Base-by-base conservation (phyloP, 257 asterid species). In the Ehretia macrophylla region DNA sequence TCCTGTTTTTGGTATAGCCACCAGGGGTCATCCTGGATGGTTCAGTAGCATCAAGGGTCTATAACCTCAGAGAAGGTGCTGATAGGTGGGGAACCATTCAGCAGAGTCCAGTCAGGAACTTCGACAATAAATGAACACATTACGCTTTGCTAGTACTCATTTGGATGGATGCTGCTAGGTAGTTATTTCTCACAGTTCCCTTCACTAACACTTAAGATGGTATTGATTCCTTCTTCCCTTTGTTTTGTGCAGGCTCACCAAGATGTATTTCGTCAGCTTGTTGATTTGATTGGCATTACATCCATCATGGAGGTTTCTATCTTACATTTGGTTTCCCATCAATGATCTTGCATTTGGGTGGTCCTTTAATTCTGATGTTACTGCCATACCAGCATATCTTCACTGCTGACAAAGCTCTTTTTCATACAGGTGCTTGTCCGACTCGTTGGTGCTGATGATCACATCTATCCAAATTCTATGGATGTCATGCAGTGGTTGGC, bases 401-500 rank as follows among this genome's bases (percentile, higher is more conserved):
- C 11, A 4, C 68, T 66, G 59, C 70, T 55, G 55, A 56, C 76
- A 71, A 63, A 70, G 63, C 45, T 45, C 32, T 60, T 47, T 66
- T 49, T 56, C 51, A 63, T 67, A 27, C 86, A 93, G 99, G 96
- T 93, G 69, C 79, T 93, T 79, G 95, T 89, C 56, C 85, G 97
- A 51, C 96, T 93, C 67, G 94, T 89, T 47, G 96, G 97, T 27
- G 83, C 85, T 53, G 97, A 93, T 44, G 96, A 89, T 68, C 96
- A 89, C 71, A 72, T 83, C 60, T 93, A 89, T 73, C 89, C 94
- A 48, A 87, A 75, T 66, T 80, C 94, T 14, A 56, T 79, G 77
- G 96, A 93, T 63, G 90, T 89, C 68, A 85, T 87, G 92, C 96
- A 85, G 77, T 93, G 97, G 97, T 80, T 93, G 85, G 91, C 94